Evolutionary conservation across 805 yeast species (phyloP).

Genomic region (Clavispora phyllophila): DNA sequence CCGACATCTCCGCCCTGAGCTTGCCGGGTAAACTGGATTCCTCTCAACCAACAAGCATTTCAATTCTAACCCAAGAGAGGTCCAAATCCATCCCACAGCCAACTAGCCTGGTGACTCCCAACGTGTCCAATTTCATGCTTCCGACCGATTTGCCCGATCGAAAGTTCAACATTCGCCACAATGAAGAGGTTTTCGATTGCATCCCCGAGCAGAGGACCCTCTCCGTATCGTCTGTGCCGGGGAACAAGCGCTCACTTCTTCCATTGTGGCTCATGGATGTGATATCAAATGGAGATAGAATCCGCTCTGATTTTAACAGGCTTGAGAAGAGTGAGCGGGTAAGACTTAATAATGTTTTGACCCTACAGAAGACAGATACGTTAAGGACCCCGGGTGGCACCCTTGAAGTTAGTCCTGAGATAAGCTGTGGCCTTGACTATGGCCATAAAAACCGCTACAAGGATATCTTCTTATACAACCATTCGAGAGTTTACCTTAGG

Average conservation of each 20-base stretch:
- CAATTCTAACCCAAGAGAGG: not conserved
- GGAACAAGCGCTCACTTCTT: conserved; percentile 3
- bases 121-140: conserved; percentile 48
- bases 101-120: conserved; percentile 23
- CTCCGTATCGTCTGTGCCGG: not conserved
- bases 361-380: conserved; percentile 1
- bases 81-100: conserved; percentile 1
- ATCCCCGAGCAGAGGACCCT: conserved; percentile 3
- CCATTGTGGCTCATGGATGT: conserved; percentile 14
- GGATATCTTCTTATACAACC: conserved; percentile 17
- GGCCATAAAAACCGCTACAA: conserved; percentile 19
- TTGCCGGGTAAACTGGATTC: not conserved
- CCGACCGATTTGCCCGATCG: conserved; percentile 36
- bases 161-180: conserved; percentile 41
- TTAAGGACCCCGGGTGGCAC: conserved; percentile 15
- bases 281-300: conserved; percentile 6
- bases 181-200: conserved; percentile 44
- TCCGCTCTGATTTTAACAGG: conserved; percentile 45
- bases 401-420: conserved; percentile 30
- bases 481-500: conserved; percentile 16
- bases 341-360: conserved; percentile 43
- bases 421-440: conserved; percentile 40
- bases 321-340: conserved; percentile 68
- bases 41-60: not conserved
- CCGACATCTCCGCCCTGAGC: not conserved